Evolutionary conservation across 257 asterid genomes (phyloP).

Genomic region (Misopates orontium): DNA sequence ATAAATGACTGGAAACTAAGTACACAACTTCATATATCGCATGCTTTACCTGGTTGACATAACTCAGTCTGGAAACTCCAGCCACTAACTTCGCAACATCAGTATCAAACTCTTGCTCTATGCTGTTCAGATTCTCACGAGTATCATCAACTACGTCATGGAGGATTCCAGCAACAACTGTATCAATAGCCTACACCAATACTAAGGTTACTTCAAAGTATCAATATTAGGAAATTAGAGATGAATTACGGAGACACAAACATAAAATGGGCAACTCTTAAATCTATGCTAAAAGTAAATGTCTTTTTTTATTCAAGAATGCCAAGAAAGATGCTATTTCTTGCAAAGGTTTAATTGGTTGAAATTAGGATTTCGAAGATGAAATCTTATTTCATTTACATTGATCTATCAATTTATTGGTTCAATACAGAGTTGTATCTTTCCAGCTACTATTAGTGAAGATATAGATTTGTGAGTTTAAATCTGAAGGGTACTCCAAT

Average conservation of each 20-base stretch:
- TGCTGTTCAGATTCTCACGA: constrained; percentile 62
- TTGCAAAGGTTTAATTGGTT: not conserved
- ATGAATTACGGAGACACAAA: constrained; percentile 9
- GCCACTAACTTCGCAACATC: constrained; percentile 89
- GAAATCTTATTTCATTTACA: too few relatives aligned
- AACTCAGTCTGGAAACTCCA: constrained; percentile 92
- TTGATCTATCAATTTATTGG: too few relatives aligned
- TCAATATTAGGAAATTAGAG: constrained; percentile 15
- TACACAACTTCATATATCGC: constrained; percentile 20
- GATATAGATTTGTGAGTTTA: too few relatives aligned
- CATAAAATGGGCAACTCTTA: constrained; percentile 5
- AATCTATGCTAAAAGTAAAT: constrained; percentile 1
- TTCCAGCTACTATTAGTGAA: too few relatives aligned
- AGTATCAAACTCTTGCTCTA: constrained; percentile 73
- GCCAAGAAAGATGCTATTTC: not conserved
- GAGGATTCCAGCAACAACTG: constrained; percentile 94
- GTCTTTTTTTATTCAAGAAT: not conserved
- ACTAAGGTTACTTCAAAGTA: constrained; percentile 22
- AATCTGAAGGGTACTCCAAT: too few relatives aligned
- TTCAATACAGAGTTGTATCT: too few relatives aligned
- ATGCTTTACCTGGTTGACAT: constrained; percentile 75
- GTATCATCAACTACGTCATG: constrained; percentile 93
- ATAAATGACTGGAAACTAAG: constrained; percentile 6
- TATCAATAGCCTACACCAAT: constrained; percentile 69
- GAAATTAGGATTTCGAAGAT: not conserved